Conservation (phyloP, 306 rosid genomes). For the Rosa multiflora region DNA sequence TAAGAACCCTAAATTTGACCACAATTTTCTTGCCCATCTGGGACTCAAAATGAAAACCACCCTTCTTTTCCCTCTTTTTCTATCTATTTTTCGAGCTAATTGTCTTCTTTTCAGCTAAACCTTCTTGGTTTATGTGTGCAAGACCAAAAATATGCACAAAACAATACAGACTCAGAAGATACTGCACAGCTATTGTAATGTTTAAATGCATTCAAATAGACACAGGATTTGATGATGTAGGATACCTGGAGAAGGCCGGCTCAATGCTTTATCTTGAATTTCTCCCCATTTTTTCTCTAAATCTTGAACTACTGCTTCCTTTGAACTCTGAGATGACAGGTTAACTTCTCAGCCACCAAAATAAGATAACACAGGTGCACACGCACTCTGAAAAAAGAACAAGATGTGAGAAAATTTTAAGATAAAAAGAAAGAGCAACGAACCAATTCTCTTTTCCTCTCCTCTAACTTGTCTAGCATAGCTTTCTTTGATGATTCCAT, state of each 20-base stretch:
- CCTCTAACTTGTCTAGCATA: constrained; percentile 57
- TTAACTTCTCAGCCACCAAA: neutral
- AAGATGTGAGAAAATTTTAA: neutral
- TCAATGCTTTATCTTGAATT: constrained; percentile 62
- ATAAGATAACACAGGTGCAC: neutral
- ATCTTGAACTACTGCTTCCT: constrained; percentile 52
- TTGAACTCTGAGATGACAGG: constrained; percentile 48
- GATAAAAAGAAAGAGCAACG: constrained; percentile 22
- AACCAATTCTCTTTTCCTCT: constrained; percentile 81
- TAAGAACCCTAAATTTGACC: neutral
- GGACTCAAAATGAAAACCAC: neutral
- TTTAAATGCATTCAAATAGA: neutral
- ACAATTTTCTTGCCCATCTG: neutral
- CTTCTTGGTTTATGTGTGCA: neutral
- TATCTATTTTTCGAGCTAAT: neutral
- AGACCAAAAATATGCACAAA: neutral
- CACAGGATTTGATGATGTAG: neutral
- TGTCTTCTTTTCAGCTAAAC: neutral
- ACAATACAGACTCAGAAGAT: neutral
- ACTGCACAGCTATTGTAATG: neutral
- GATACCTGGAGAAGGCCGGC: constrained; percentile 84
- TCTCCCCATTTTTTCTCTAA: constrained; percentile 70
- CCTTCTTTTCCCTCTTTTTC: neutral
- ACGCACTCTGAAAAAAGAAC: neutral
- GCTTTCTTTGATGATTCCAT: constrained; percentile 42